Evolutionary conservation across 345 rosid genomes (phyloP).

Genomic region (Arabis alpina): DNA sequence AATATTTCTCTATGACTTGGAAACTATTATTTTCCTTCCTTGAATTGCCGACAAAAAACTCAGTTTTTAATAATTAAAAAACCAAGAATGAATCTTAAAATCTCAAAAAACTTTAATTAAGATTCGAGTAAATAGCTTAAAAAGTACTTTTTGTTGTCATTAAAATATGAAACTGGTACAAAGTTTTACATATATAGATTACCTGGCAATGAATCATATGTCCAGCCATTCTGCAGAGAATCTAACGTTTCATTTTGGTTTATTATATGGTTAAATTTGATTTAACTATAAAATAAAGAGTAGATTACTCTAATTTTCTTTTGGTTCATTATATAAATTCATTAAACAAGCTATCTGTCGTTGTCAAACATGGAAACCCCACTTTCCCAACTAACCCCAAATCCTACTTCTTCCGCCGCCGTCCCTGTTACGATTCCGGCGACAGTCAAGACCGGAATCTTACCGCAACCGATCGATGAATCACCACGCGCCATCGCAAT

Average conservation of each 20-base stretch:
- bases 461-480: constrained; percentile 47
- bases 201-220: constrained; percentile 27
- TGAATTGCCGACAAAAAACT: constrained; percentile 24
- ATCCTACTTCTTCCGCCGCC: constrained; percentile 25
- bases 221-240: constrained; percentile 19
- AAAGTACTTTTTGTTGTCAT: constrained; percentile 15
- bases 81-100: constrained; percentile 29
- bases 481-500: constrained; percentile 54
- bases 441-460: constrained; percentile 40
- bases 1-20: too few relatives aligned
- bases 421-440: constrained; percentile 38
- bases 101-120: constrained; percentile 17
- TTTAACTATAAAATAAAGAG: too few relatives aligned
- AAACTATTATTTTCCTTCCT: too few relatives aligned
- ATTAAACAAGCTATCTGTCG: constrained; percentile 25
- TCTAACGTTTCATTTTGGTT: constrained; percentile 15
- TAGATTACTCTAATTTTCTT: background rate
- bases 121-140: constrained; percentile 32
- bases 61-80: background rate
- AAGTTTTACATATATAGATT: background rate
- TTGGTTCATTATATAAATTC: constrained; percentile 12
- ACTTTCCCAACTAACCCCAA: constrained; percentile 35
- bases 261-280: too few relatives aligned
- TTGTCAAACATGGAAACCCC: constrained; percentile 43
- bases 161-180: constrained; percentile 27